Evolutionary conservation across 208 protist species (phyloP).

Genomic region (Leptomonas pyrrhocoris): DNA sequence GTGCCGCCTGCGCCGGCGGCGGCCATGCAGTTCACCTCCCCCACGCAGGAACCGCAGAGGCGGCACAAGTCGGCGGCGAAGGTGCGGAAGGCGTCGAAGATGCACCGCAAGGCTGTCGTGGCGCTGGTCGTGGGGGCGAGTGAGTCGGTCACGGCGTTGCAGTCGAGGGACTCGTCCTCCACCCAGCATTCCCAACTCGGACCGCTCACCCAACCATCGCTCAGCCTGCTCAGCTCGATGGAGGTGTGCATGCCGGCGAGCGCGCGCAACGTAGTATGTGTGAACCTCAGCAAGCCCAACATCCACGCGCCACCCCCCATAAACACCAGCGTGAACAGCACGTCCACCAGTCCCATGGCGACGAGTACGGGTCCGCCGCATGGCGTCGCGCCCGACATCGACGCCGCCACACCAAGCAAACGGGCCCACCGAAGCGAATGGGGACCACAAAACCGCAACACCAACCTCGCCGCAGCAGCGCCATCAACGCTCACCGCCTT

Average conservation of each 20-base stretch:
- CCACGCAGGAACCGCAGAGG: conserved; percentile 16
- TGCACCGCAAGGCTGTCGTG: conserved; percentile 14
- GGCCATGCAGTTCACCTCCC: not conserved
- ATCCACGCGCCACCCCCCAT: not conserved
- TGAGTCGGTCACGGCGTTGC: conserved; percentile 9
- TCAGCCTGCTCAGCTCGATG: not conserved
- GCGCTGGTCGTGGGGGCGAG: conserved; percentile 1
- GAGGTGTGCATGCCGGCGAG: conserved; percentile 14
- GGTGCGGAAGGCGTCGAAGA: conserved; percentile 13
- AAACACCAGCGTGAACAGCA: not conserved
- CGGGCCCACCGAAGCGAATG: not conserved
- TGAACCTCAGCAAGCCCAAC: not conserved
- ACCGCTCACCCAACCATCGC: not conserved
- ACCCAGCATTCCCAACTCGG: not conserved
- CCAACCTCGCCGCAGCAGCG: not conserved
- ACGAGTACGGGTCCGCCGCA: not conserved
- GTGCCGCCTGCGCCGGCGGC: not conserved
- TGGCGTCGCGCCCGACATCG: not conserved
- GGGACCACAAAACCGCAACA: not conserved
- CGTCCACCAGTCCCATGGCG: not conserved
- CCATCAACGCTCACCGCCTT: not conserved
- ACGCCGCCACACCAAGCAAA: not conserved
- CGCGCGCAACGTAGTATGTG: not conserved
- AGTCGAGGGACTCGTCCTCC: not conserved
- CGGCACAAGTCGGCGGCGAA: not conserved